phyloP scores from a whole-genome alignment of 306 rosid species.

The Cicer bijugum region DNA sequence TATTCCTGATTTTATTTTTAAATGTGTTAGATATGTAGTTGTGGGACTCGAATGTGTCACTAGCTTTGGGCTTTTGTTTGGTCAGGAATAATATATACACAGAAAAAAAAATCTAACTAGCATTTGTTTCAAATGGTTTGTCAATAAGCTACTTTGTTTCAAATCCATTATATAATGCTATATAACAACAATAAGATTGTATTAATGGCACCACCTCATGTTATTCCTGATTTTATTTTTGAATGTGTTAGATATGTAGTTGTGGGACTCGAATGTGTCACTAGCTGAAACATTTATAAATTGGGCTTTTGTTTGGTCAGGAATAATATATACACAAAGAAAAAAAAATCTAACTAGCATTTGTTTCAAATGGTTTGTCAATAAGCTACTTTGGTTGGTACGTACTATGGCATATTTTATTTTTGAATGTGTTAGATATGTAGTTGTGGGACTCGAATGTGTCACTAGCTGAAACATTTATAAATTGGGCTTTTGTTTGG shows the following conservation, averaged over 20 bases:
- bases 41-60: no score
- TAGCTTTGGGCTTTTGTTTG: no score
- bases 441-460: constrained; percentile 30
- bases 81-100: no score
- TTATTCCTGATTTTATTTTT: not conserved
- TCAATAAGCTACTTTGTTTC: no score
- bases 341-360: no score
- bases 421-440: not conserved
- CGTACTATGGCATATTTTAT: not conserved
- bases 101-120: no score
- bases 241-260: constrained; percentile 16
- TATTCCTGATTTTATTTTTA: no score
- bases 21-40: no score
- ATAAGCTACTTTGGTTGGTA: no score
- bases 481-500: not conserved
- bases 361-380: no score
- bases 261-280: constrained; percentile 25
- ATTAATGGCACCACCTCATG: constrained; percentile 25
- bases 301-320: not conserved
- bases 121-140: no score
- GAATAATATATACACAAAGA: no score
- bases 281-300: constrained; percentile 17
- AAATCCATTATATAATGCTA: constrained; percentile 41
- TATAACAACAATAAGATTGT: constrained; percentile 35
- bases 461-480: constrained; percentile 22